Base-by-base conservation (phyloP, 768 basidiomycete genomes). In the Pholiota molesta region DNA sequence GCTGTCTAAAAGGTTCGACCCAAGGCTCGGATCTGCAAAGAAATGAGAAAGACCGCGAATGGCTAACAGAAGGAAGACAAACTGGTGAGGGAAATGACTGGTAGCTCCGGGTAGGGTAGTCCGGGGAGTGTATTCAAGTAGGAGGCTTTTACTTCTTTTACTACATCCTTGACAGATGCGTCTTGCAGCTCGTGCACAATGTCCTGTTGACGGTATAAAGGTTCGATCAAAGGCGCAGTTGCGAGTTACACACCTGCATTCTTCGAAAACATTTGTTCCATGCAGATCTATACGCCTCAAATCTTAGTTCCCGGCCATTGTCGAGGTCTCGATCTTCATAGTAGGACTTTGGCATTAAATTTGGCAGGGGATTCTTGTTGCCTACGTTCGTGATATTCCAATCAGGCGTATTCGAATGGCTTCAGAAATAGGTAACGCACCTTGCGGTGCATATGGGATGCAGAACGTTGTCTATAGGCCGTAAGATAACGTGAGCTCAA, bases 181-280 rank as follows among this genome's bases (percentile, higher is more conserved):
- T 29, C 47, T 51, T 58, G 57, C 28, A 58, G 28, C 13, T 58
- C 57, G 23, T 35, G 57, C 6, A 60, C 40, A 29, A 45, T 60
- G 44, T 60, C 40, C 53, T 60, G 23, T n/a, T 23, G 42, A 39
- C 21, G 31, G 10, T 35, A 14, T 9, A 9, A 19, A 5, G 28
- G 9, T 29, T 19, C 5, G 26, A 17, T 14, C 21, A 40, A 17
- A 21, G 7, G 5, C 21, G 9, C 10, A 42, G 8, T 23, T 26
- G 14, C 5, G 11, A 55, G 81, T 79, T 31, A 91, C 76, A 0
- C 63, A 89, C 87, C 75, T 86, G 83, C 19, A 89, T 73, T 17
- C 83, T 81, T 9, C 75, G 69, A 29, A 89, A 72, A 69, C 88
- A 90, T 61, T 80, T 85, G 57, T 65, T 74, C 89, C 89, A 91